A percentile compares a stretch with the other conserved stretches of the same genome.
Evolutionary conservation across 2,329 filamentous ascomycete species (phyloP).

Genomic region (Xylaria sp.): DNA sequence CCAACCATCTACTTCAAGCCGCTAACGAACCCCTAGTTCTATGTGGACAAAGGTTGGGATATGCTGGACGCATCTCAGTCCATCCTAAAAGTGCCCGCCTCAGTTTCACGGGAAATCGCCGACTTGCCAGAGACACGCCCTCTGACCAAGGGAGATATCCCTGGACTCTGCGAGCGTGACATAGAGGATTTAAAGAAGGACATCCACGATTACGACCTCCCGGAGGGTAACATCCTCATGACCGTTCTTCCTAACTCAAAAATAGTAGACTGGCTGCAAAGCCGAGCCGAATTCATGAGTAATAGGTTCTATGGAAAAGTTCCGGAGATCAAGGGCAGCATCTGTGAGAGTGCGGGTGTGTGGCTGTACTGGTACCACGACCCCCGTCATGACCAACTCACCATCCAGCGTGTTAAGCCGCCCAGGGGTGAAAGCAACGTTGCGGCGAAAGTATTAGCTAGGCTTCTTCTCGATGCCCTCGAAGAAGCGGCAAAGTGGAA

Average conservation of each 20-base stretch:
- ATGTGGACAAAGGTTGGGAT: slow-evolving; percentile 22
- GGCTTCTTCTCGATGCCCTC: slow-evolving; percentile 22
- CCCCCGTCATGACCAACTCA: slow-evolving; percentile 11
- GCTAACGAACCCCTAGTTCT: slow-evolving; percentile 18
- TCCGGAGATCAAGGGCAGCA: slow-evolving; percentile 16
- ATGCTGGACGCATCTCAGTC: slow-evolving; percentile 13
- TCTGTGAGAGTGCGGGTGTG: slow-evolving; percentile 16
- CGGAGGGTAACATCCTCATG: slow-evolving; percentile 1
- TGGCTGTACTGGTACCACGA: slow-evolving; percentile 31
- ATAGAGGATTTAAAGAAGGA: slow-evolving; percentile 8
- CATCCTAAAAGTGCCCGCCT: slow-evolving; percentile 2
- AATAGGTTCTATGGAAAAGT: slow-evolving; percentile 2
- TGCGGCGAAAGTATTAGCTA: slow-evolving; percentile 3
- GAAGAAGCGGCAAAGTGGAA: slow-evolving; percentile 22
- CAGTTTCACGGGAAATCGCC: not conserved
- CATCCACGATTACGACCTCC: slow-evolving; percentile 1
- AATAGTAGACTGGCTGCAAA: slow-evolving; percentile 22
- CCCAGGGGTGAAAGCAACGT: not conserved
- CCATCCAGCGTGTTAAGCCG: slow-evolving; percentile 16
- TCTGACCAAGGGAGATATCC: slow-evolving; percentile 14
- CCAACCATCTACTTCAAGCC: not conserved
- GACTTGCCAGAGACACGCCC: slow-evolving; percentile 10
- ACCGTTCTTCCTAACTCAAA: slow-evolving; percentile 22
- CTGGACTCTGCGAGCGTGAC: slow-evolving; percentile 19
- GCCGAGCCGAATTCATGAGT: slow-evolving; percentile 17